phyloP scores from a whole-genome alignment of 805 yeast species.

The Saccharomycopsis sp. region DNA sequence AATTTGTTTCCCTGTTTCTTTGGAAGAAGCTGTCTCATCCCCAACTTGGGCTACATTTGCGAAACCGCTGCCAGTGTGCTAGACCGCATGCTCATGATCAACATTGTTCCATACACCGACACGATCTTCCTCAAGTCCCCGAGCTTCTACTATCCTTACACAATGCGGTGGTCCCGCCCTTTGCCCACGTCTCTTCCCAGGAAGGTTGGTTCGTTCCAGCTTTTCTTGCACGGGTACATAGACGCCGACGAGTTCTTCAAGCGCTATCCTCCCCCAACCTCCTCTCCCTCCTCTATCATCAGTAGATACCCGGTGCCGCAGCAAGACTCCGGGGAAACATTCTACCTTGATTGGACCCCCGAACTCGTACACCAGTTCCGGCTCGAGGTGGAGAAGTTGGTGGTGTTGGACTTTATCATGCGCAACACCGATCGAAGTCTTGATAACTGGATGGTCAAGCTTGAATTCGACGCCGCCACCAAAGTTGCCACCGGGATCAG shows the following conservation, averaged over 20 bases:
- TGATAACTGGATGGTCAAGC: slow-evolving; percentile 70
- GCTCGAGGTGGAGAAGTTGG: slow-evolving; percentile 57
- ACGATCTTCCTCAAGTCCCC: slow-evolving; percentile 41
- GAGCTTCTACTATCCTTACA: slow-evolving; percentile 43
- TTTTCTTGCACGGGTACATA: slow-evolving; percentile 47
- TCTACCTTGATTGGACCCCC: slow-evolving; percentile 45
- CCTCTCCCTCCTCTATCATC: slow-evolving; percentile 10
- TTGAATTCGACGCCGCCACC: slow-evolving; percentile 33
- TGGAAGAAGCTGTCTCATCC: slow-evolving; percentile 64
- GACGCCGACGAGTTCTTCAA: slow-evolving; percentile 55
- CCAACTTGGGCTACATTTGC: slow-evolving; percentile 62
- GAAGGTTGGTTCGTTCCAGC: slow-evolving; percentile 61
- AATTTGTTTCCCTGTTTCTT: slow-evolving; percentile 71
- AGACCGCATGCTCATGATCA: slow-evolving; percentile 49
- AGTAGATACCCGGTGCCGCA: not conserved
- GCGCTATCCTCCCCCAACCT: slow-evolving; percentile 48
- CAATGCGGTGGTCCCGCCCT: slow-evolving; percentile 33
- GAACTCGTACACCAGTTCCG: slow-evolving; percentile 41
- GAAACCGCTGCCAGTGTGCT: slow-evolving; percentile 65
- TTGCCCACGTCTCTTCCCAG: slow-evolving; percentile 23
- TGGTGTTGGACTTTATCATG: slow-evolving; percentile 62
- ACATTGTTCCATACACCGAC: slow-evolving; percentile 60
- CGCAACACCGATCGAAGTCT: slow-evolving; percentile 67
- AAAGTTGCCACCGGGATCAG: slow-evolving; percentile 23
- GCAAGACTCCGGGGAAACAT: slow-evolving; percentile 16